Evolutionary conservation across 768 basidiomycete species (phyloP), one percentile per base, ranked within the genome.

Genomic region (Tubosaeta sp.): DNA sequence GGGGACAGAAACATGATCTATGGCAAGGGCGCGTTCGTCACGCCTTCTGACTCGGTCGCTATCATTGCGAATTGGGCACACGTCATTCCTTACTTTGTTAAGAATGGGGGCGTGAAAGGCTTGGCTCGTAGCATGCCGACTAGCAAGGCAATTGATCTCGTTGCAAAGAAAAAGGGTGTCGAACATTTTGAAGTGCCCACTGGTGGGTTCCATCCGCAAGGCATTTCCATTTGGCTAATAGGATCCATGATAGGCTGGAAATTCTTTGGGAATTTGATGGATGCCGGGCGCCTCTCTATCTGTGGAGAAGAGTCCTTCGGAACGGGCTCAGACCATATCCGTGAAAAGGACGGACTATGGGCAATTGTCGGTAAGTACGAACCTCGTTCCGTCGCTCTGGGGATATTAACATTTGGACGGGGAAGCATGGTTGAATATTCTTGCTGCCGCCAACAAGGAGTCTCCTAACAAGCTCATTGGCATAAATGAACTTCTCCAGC

Each of bases 1-100:
- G 95, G 96, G 35, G 96, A 98, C 69, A 75, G 96, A 56, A 98
- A 99, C 77, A 98, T 99, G 96, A 98, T 99, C 66, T 99, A 99
- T 70, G 96, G 96, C 60, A 87, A 89, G 68, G 87, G 89, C 54
- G 96, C 96, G 40, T 99, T 99, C 69, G 96, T 99, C 56, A 98
- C 95, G 11, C 96, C 96, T 14, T 90, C 87, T 8, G 96, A 99
- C 71, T 94, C 91, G 9, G 95, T 99, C 52, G 96, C 96, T 24
- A 93, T 99, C 75, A 99, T 99, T 63, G 96, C 96, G 29, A 86
- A 98, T 70, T 97, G 92, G 91, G 91, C 90, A 13, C 82, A 94
- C 51, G 77, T 78, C 48, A 94, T 94, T 58, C 93, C 93, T 11
- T 94, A 94, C 75, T 95, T 94, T 78, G 24, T 14, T 3, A 85